phyloP scores from a whole-genome alignment of 208 protist species.

The Leishmania lainsoni region DNA sequence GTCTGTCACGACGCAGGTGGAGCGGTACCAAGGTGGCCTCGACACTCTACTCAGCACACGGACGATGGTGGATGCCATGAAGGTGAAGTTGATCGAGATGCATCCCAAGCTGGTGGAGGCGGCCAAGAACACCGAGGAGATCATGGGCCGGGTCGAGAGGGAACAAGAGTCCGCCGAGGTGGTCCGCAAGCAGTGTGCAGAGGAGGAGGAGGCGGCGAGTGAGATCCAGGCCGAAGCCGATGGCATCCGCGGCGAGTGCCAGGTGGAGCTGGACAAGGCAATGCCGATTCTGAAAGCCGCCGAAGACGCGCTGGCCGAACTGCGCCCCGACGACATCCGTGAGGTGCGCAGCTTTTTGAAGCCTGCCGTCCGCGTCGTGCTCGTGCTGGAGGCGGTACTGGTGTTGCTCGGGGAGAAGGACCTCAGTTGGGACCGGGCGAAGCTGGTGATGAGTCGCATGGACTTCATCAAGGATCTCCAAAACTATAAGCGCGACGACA shows the following conservation, averaged over 20 bases:
- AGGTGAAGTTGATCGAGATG: slow-evolving; percentile 94
- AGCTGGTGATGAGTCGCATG: slow-evolving; percentile 92
- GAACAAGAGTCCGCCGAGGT: slow-evolving; percentile 91
- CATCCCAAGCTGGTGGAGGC: slow-evolving; percentile 95
- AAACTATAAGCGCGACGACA: slow-evolving; percentile 93
- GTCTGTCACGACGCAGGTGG: slow-evolving; percentile 64
- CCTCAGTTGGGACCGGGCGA: slow-evolving; percentile 92
- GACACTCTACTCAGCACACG: slow-evolving; percentile 95
- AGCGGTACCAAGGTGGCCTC: slow-evolving; percentile 92
- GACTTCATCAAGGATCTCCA: slow-evolving; percentile 94
- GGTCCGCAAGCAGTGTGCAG: slow-evolving; percentile 78
- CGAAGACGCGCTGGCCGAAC: slow-evolving; percentile 91
- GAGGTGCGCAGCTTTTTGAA: slow-evolving; percentile 94
- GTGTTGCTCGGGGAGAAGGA: slow-evolving; percentile 93
- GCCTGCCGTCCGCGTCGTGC: slow-evolving; percentile 89
- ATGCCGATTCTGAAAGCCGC: slow-evolving; percentile 93
- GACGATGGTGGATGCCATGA: slow-evolving; percentile 93
- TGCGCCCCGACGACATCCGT: slow-evolving; percentile 93
- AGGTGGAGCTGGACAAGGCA: slow-evolving; percentile 94
- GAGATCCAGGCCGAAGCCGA: slow-evolving; percentile 91
- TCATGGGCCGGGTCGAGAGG: slow-evolving; percentile 91
- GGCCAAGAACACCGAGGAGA: slow-evolving; percentile 92
- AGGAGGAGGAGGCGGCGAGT: slow-evolving; percentile 87
- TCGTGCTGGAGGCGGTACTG: slow-evolving; percentile 94
- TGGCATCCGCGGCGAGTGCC: slow-evolving; percentile 89